phyloP scores from a whole-genome alignment of 1,139 yeast species.

The Pichiaceae sp. region DNA sequence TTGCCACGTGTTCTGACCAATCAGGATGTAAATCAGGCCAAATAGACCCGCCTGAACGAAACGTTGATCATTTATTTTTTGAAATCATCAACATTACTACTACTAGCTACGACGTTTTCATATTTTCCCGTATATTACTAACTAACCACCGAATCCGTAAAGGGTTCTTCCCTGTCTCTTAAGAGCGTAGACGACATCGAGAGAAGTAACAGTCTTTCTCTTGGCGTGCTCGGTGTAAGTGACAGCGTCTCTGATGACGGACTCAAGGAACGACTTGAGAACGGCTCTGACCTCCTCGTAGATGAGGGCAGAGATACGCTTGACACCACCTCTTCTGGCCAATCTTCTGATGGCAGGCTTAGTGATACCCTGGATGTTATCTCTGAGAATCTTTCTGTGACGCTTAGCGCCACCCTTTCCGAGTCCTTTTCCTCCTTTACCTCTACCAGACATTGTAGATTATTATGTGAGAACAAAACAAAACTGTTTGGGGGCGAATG shows the following conservation, averaged over 20 bases:
- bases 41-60: no score
- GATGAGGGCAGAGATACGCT: conserved; percentile 98
- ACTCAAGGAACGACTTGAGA: conserved; percentile 90
- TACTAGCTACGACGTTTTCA: no score
- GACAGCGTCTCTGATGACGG: conserved; percentile 97
- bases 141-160: conserved; percentile 99
- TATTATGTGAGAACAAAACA: neutral
- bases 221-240: conserved; percentile 99
- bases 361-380: conserved; percentile 98
- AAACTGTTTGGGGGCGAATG: neutral
- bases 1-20: no score
- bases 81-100: no score
- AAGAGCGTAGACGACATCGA: conserved; percentile 98
- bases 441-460: conserved; percentile 87
- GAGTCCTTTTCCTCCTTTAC: conserved; percentile 98
- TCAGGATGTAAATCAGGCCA: no score
- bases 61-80: no score
- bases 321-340: conserved; percentile 99
- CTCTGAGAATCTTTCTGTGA: conserved; percentile 99
- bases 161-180: conserved; percentile 99
- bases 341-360: conserved; percentile 99
- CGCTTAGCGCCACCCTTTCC: conserved; percentile 99
- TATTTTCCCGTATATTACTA: no score
- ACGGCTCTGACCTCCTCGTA: conserved; percentile 99
- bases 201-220: conserved; percentile 99